phyloP scores from a whole-genome alignment of 805 yeast species.

The Wickerhamomyces chambardii region DNA sequence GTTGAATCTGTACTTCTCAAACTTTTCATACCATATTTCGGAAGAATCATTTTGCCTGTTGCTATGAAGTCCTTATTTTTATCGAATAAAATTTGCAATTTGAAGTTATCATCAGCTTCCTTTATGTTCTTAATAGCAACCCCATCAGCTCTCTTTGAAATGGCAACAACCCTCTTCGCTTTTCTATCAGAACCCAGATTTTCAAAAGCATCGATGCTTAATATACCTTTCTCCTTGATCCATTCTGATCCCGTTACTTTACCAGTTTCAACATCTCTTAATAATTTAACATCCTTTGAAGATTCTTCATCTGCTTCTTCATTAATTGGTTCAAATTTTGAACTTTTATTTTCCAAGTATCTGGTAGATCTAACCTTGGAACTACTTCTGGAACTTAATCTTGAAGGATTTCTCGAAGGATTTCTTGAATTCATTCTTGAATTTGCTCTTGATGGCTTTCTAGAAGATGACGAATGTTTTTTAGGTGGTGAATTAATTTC shows the following conservation, averaged over 20 bases:
- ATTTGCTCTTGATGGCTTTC: slow-evolving; percentile 7
- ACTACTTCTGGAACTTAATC: slow-evolving; percentile 1
- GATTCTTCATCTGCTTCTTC: slow-evolving; percentile 28
- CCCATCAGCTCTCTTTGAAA: too few species aligned
- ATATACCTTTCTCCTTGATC: too few species aligned
- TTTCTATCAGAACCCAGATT: slow-evolving; percentile 39
- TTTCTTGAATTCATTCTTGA: not conserved
- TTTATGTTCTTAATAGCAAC: slow-evolving; percentile 54
- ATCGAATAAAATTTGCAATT: slow-evolving; percentile 56
- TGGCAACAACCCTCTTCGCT: slow-evolving; percentile 44
- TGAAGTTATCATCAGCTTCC: slow-evolving; percentile 46
- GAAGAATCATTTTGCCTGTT: slow-evolving; percentile 64
- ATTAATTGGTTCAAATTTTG: slow-evolving; percentile 9
- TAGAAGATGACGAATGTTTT: slow-evolving; percentile 9
- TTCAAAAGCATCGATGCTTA: too few species aligned
- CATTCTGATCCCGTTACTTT: too few species aligned
- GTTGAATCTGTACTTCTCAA: slow-evolving; percentile 51
- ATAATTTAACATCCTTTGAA: too few species aligned
- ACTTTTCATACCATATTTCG: slow-evolving; percentile 51
- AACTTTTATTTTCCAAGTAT: slow-evolving; percentile 2
- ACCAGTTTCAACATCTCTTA: too few species aligned
- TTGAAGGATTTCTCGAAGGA: slow-evolving; percentile 5
- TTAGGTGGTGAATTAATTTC: slow-evolving; percentile 3
- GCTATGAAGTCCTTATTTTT: slow-evolving; percentile 57
- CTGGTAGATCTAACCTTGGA: slow-evolving; percentile 4